Base-by-base conservation (phyloP, 495 filamentous ascomycete genomes). In the Xylaria nigripes region DNA sequence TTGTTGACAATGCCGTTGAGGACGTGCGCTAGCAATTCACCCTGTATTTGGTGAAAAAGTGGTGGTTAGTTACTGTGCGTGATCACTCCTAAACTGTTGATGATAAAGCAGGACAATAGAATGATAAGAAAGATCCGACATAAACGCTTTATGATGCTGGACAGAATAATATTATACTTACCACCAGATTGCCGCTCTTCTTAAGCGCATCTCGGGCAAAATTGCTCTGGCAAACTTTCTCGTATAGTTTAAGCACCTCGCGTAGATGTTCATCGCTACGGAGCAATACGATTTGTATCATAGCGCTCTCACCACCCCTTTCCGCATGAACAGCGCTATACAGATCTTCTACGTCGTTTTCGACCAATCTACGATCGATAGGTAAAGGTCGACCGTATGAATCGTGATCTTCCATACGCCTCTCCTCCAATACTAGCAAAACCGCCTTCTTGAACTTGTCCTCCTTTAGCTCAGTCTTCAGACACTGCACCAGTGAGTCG, bases 1-100 rank as follows among this genome's bases (percentile, higher is more conserved):
- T 87, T 86, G 71, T 98, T 96, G 70, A 96, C 91, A 38, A 92
- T 84, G 62, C 94, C 93, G 70, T 96, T 96, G 64, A 98, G 86
- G 56, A 97, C 87, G 71, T 98, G 93, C 12, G 92, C 89, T 21
- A 98, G 82, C 18, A 93, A 82, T 72, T 98, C 93, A 44, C 93
- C 93, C 93, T 96, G 61, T 43, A 52, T 29, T 48, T 18, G 32
- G 30, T 57, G 19, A 13, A 13, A 44, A 32, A 29, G 1, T 13
- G 13, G 9, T 8, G 1, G 47, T 58, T 38, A 57, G 58, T 19
- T 15, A 25, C 3, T n/a, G 15, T 41, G 18, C n/a, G n/a, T n/a
- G n/a, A n/a, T n/a, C n/a, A n/a, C n/a, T n/a, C n/a, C n/a, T n/a
- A n/a, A n/a, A n/a, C n/a, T n/a, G n/a, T n/a, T n/a, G n/a, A 19